Evolutionary conservation across 768 basidiomycete genomes (phyloP), one percentile per base, ranked within the genome.

Genomic region (Jaapia argillacea): DNA sequence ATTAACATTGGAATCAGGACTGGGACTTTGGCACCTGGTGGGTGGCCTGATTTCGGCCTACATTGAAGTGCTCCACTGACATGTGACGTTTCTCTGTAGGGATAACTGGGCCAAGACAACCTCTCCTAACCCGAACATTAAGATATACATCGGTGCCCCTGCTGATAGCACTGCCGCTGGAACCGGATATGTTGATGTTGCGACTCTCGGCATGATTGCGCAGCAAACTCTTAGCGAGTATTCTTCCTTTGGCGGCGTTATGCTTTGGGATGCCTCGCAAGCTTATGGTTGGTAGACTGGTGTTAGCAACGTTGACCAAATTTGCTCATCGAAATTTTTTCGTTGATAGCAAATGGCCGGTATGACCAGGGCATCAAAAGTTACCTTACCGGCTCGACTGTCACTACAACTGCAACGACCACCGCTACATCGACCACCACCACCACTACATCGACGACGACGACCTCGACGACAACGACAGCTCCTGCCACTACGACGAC

Each of bases 61-160:
- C 24, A 13, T 24, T 5, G 12, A 13, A 47, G 42, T 26, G 23
- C 25, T 6, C 42, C 10, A 35, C 40, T 3, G 18, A 20, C 23
- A 33, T 20, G 10, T 4, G 5, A 27, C 23, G 26, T 35, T n/a
- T 26, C 13, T 36, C 40, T 45, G 13, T 27, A 78, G 79, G 80
- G 79, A 81, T 50, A 65, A 68, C 54, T 81, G 78, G 79, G 79
- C 81, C 21, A 71, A 72, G 42, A 69, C 61, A 13, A 63, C 65
- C 3, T 79, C 77, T 40, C 70, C 71, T 0, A 81, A 79, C 62
- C 65, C 62, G 46, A 71, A 77, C 48, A 74, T 80, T 24, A 79
- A 79, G 56, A 62, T 83, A 16, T 81, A 74, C 59, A 73, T 83
- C 42, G 80, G 79, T 38, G 77, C 75, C 28, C 79, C 81, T 4